phyloP scores from a whole-genome alignment of 192 early-diverging fungal genomes.

The Borealophlyctis nickersoniae region DNA sequence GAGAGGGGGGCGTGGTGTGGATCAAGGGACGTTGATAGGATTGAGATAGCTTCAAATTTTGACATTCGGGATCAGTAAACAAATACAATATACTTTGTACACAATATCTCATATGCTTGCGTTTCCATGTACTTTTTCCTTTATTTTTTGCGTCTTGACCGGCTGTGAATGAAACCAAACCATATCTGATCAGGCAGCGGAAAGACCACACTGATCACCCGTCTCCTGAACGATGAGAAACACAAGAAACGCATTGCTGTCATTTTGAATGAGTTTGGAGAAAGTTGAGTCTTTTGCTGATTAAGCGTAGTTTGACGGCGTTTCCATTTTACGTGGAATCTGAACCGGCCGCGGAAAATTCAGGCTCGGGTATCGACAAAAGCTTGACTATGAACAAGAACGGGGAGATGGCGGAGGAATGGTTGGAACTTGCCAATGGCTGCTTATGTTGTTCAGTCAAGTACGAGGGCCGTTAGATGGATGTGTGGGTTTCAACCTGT shows the following conservation, averaged over 20 bases:
- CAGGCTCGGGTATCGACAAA: constrained; percentile 90
- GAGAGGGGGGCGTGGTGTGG: no score
- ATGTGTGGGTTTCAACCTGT: not conserved
- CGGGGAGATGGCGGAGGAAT: constrained; percentile 88
- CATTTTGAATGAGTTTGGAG: constrained; percentile 99
- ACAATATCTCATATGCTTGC: no score
- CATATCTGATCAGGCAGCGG: constrained; percentile 70
- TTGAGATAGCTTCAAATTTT: no score
- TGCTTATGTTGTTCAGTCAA: constrained; percentile 98
- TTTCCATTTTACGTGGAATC: no score
- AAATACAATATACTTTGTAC: no score
- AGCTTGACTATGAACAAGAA: constrained; percentile 74
- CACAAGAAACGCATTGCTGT: constrained; percentile 97
- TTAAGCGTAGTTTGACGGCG: not conserved
- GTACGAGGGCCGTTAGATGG: constrained; percentile 37
- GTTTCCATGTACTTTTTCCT: no score
- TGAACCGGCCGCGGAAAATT: no score
- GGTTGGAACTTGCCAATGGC: constrained; percentile 96
- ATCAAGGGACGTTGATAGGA: no score
- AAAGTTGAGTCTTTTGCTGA: constrained; percentile 42
- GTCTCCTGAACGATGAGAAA: constrained; percentile 39
- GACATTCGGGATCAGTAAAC: no score
- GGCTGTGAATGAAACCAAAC: no score
- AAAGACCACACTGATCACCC: constrained; percentile 89
- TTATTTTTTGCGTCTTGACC: no score